Conservation (phyloP, 1,284 basidiomycete species). For the Inonotus hispidus region DNA sequence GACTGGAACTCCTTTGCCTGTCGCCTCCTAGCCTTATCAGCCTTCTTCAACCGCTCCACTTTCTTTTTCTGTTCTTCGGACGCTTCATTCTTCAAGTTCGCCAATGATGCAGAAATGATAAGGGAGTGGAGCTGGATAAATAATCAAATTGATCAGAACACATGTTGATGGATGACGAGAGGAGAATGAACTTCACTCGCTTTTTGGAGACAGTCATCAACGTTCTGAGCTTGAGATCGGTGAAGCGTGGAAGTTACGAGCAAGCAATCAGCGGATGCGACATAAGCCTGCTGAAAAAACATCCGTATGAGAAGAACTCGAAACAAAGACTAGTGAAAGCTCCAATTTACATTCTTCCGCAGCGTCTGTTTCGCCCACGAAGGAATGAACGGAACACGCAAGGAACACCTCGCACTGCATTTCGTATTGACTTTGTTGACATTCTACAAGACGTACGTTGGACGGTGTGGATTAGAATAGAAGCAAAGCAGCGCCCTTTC, state of each 20-base stretch:
- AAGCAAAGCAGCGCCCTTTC: no score
- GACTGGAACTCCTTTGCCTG: conserved; percentile 50
- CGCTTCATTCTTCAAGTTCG: conserved; percentile 47
- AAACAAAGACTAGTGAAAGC: background rate
- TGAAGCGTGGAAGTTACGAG: conserved; percentile 59
- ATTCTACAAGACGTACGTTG: conserved; percentile 40
- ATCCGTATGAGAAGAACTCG: background rate
- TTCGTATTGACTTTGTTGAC: conserved; percentile 83
- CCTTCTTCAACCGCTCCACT: conserved; percentile 42
- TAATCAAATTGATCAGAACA: background rate
- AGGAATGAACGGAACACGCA: conserved; percentile 63
- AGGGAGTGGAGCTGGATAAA: conserved; percentile 48
- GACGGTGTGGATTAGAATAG: background rate
- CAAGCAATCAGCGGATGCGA: conserved; percentile 56
- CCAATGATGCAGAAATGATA: conserved; percentile 42
- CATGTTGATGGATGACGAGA: background rate
- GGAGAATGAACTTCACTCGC: conserved; percentile 37
- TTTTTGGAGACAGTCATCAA: conserved; percentile 65
- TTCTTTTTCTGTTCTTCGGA: conserved; percentile 49
- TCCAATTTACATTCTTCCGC: conserved; percentile 41
- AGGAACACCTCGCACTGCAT: conserved; percentile 51
- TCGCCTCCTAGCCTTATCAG: conserved; percentile 41
- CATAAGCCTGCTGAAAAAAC: conserved; percentile 51
- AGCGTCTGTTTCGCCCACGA: conserved; percentile 53
- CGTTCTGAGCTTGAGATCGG: conserved; percentile 71